A percentile compares a stretch with the other conserved stretches of the same genome.
Conservation (phyloP, 352 stramenopile species). For the Phytopythium ostracodes region DNA sequence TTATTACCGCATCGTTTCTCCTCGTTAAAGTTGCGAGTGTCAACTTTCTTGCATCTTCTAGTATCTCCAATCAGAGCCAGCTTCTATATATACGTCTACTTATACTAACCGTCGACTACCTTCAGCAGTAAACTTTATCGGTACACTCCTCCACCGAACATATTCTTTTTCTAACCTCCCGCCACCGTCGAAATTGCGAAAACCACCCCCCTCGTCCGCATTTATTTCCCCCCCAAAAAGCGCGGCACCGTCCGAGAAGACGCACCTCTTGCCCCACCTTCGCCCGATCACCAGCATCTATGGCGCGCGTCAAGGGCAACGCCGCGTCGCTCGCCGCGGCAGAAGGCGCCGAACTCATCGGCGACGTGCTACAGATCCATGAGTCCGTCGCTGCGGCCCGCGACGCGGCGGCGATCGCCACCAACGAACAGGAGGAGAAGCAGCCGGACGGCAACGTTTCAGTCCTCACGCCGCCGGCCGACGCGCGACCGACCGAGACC, state of each 20-base stretch:
- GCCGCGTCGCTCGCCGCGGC: neutral
- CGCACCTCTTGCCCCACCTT: neutral
- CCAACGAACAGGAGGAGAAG: neutral
- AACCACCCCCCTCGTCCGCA: neutral
- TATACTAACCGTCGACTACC: neutral
- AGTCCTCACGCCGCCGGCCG: neutral
- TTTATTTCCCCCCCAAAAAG: neutral
- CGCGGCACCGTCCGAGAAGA: neutral
- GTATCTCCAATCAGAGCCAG: too few relatives aligned
- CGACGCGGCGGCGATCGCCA: neutral
- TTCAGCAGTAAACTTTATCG: neutral
- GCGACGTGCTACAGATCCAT: neutral
- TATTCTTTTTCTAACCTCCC: constrained; percentile 7
- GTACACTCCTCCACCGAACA: neutral
- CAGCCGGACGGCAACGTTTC: neutral
- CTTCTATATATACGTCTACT: neutral
- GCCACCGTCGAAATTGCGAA: constrained; percentile 3
- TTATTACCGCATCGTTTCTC: neutral
- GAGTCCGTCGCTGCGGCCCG: neutral
- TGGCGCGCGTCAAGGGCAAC: neutral
- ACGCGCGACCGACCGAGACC: too few relatives aligned
- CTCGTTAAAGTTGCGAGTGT: neutral
- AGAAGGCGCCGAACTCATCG: neutral
- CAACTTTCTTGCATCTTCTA: neutral
- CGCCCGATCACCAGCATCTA: neutral